Percentiles rank a stretch among this genome's conserved stretches.
Conservation (phyloP, 1,284 basidiomycete species). For the Irpex lacteus region DNA sequence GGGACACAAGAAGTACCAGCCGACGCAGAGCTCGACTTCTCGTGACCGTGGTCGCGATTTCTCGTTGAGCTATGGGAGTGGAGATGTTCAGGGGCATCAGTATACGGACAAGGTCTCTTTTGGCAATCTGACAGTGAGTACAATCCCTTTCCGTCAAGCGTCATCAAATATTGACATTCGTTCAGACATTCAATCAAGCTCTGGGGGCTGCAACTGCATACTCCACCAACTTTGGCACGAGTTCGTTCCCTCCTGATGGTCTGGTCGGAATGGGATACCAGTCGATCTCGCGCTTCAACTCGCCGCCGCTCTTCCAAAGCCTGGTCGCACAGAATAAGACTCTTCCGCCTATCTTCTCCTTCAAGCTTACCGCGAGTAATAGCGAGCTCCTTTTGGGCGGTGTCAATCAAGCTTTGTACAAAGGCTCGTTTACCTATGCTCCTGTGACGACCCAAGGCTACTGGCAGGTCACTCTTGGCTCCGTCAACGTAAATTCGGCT, state of each 20-base stretch:
- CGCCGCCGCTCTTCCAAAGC: conserved; percentile 43
- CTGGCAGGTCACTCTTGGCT: conserved; percentile 40
- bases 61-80: conserved; percentile 27
- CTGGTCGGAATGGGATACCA: conserved; percentile 47
- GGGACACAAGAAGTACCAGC: conserved; percentile 34
- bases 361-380: conserved; percentile 42
- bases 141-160: background rate
- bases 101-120: conserved; percentile 30
- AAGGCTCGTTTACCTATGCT: conserved; percentile 34
- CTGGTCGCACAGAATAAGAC: conserved; percentile 37
- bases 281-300: conserved; percentile 32
- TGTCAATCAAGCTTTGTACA: conserved; percentile 37
- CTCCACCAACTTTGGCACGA: conserved; percentile 35
- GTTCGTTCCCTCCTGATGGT: conserved; percentile 43
- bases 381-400: conserved; percentile 61
- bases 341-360: conserved; percentile 44
- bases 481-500: conserved; percentile 28
- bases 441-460: conserved; percentile 37
- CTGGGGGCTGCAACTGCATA: conserved; percentile 45
- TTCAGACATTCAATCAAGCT: conserved; percentile 30
- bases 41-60: conserved; percentile 22
- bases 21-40: conserved; percentile 27
- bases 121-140: conserved; percentile 14
- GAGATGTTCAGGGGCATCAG: conserved; percentile 28
- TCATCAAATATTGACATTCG: background rate